Evolutionary conservation across 495 filamentous ascomycete species (phyloP), one percentile per base, ranked within the genome.

Genomic region (Bacidia gigantensis): DNA sequence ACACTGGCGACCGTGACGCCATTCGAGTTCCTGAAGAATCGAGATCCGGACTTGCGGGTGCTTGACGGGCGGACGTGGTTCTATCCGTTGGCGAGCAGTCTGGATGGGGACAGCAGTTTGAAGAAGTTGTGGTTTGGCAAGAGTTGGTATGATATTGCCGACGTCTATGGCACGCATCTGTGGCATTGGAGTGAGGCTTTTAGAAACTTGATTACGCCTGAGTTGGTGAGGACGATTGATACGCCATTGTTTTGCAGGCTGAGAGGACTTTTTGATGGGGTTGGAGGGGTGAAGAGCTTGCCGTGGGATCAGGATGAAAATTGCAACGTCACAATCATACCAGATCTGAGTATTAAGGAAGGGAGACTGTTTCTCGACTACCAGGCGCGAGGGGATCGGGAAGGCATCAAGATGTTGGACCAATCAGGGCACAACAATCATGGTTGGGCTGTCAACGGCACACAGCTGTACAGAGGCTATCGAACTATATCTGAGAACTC

Each of bases 61-160:
- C 51, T 53, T 3, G 26, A 46, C 20, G 51, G 51, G 17, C 24
- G 44, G 21, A 42, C 51, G 21, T 53, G 51, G 51, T 53, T 47
- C 5, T 53, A 46, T 46, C 51, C 51, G 18, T 18, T 53, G 14
- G 42, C 51, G 22, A 45, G 40, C 20, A 25, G 46, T 17, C 20
- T 11, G 18, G 42, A 53, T 5, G 41, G 51, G 7, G 51, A 53
- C 12, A 46, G 25, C 17, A 53, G 41, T 26, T 23, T 53, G 22
- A 53, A 53, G 41, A 53, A 22, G 42, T 25, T 53, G 5, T 53
- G 51, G 51, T 46, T 53, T 46, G 51, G 51, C 9, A 53, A 53
- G 41, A 53, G 51, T 40, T 53, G 51, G 51, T 29, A 53, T n/a
- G 51, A 46, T 39, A 26, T 46, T 12, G 51, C 29, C 1, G 38